Percentiles rank a stretch among this genome's conserved stretches.
Evolutionary conservation across 768 basidiomycete genomes (phyloP).

Genomic region (Cystofilobasidium bisporidii): DNA sequence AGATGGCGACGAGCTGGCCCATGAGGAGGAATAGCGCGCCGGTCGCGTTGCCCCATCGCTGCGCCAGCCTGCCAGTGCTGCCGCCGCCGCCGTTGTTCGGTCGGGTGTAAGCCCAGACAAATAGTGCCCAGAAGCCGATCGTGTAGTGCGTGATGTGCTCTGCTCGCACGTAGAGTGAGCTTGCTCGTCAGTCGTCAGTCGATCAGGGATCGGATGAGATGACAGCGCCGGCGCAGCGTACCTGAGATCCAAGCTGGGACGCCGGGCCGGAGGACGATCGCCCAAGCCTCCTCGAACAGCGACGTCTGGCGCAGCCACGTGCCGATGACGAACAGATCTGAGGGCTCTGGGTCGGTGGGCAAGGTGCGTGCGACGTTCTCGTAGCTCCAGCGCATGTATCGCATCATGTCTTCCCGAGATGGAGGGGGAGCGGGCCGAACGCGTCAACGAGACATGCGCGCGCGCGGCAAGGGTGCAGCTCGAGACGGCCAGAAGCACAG

Average conservation of each 20-base stretch:
- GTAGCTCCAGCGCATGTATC: conserved; percentile 53
- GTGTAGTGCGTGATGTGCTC: conserved; percentile 20
- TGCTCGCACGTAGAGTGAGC: no score
- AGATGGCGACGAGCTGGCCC: conserved; percentile 9
- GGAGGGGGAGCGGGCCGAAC: no score
- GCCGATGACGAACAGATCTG: conserved; percentile 41
- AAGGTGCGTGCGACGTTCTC: conserved; percentile 37
- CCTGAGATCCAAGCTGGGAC: conserved; percentile 14
- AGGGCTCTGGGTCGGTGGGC: background rate
- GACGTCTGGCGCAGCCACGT: conserved; percentile 51
- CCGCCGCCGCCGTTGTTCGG: background rate
- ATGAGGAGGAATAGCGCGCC: background rate
- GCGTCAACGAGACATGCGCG: no score
- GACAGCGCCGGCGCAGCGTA: no score
- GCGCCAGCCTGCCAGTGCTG: background rate
- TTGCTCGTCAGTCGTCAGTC: no score
- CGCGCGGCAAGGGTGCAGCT: no score
- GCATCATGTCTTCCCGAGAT: conserved; percentile 48
- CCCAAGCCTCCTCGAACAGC: conserved; percentile 56
- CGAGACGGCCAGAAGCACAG: background rate
- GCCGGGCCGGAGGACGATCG: conserved; percentile 42
- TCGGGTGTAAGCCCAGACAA: conserved; percentile 7
- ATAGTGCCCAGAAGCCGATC: conserved; percentile 9
- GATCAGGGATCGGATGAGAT: no score
- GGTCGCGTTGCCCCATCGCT: background rate